A percentile compares a stretch with the other conserved stretches of the same genome.
Evolutionary conservation across 495 filamentous ascomycete species (phyloP).

Genomic region (Staphylotrichum tortipilum): DNA sequence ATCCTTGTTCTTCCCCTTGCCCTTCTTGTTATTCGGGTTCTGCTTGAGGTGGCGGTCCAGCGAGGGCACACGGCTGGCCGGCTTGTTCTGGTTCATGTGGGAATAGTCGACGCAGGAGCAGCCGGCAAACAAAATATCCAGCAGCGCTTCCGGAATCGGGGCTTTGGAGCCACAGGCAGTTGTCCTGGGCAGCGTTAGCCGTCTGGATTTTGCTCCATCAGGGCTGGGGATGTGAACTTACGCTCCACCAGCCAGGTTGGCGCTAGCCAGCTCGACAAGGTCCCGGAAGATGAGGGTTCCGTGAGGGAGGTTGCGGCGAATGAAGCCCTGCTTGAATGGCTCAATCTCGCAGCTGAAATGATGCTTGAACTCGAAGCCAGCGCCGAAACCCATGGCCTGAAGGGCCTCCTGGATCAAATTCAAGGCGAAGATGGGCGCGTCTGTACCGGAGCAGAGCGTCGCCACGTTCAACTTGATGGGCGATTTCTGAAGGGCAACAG

Average conservation of each 20-base stretch:
- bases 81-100: constrained; percentile 37
- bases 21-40: neutral
- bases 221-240: constrained; percentile 34
- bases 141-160: constrained; percentile 46
- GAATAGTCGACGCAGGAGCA: constrained; percentile 75
- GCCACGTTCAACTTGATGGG: constrained; percentile 47
- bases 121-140: constrained; percentile 65
- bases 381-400: constrained; percentile 10
- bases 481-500: neutral
- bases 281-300: constrained; percentile 56
- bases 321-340: constrained; percentile 71
- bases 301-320: constrained; percentile 62
- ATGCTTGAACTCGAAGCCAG: constrained; percentile 47
- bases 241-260: constrained; percentile 32
- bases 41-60: constrained; percentile 7
- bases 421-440: constrained; percentile 65
- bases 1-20: neutral
- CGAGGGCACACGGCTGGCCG: constrained; percentile 17
- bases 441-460: constrained; percentile 79
- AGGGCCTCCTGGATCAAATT: constrained; percentile 39
- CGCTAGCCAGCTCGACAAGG: constrained; percentile 48
- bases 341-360: constrained; percentile 74
- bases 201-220: neutral
- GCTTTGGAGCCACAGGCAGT: constrained; percentile 61
- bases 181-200: constrained; percentile 39